Percentiles rank a stretch among this genome's conserved stretches.
Evolutionary conservation across 2,329 filamentous ascomycete genomes (phyloP).

Genomic region (Colletotrichum lini): DNA sequence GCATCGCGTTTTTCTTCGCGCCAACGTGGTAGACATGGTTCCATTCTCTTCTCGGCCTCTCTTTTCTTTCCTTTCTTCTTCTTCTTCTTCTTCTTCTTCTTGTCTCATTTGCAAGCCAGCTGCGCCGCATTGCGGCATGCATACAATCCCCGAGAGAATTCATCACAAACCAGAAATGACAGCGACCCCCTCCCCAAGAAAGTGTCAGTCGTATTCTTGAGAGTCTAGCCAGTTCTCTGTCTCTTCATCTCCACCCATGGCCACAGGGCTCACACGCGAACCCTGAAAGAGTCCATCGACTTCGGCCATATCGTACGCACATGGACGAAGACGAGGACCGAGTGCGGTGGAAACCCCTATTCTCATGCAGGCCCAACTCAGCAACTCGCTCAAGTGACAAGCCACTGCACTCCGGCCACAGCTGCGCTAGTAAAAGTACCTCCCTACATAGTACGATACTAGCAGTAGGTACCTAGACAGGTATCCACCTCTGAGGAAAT

Average conservation of each 20-base stretch:
- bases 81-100: too few species aligned
- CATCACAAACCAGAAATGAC: neutral
- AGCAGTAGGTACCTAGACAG: too few species aligned
- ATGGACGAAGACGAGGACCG: neutral
- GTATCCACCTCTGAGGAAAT: neutral
- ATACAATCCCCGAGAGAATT: neutral
- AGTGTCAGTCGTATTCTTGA: neutral
- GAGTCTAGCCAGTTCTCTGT: neutral
- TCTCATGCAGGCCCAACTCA: conserved; percentile 8
- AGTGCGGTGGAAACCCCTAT: conserved; percentile 17
- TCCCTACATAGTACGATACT: too few species aligned
- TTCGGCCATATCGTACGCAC: conserved; percentile 4
- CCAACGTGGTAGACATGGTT: conserved; percentile 20
- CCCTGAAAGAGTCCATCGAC: neutral
- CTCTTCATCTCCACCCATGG: neutral
- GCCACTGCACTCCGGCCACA: neutral
- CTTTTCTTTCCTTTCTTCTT: too few species aligned
- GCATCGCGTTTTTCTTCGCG: conserved; percentile 9
- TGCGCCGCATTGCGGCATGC: neutral
- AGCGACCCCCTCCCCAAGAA: neutral
- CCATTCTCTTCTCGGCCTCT: neutral
- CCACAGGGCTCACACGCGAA: neutral
- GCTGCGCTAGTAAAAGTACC: conserved; percentile 22
- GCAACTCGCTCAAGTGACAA: neutral
- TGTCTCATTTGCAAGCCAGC: neutral